Percentiles rank a stretch among this genome's conserved stretches.
Conservation (phyloP, 371 early-diverging fungal species). For the Circinella minor region DNA sequence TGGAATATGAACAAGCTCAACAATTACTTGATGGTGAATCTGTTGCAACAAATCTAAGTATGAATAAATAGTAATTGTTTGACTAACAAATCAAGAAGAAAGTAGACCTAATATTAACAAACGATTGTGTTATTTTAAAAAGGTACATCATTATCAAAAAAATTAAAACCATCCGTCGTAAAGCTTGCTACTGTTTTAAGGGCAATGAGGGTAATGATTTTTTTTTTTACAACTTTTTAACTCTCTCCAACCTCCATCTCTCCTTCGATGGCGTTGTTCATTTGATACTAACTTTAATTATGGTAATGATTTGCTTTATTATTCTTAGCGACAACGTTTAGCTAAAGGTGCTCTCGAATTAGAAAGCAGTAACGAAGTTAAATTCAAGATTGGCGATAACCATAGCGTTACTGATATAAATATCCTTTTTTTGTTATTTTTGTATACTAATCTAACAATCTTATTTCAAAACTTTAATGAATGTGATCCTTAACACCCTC, state of each 20-base stretch:
- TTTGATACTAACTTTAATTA: background rate
- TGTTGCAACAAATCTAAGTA: conserved; percentile 54
- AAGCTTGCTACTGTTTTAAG: conserved; percentile 64
- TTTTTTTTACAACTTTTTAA: too few relatives aligned
- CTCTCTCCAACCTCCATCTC: too few relatives aligned
- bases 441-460: conserved; percentile 29
- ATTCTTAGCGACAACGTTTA: conserved; percentile 55
- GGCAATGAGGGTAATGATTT: conserved; percentile 48
- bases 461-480: background rate
- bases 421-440: conserved; percentile 46
- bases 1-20: conserved; percentile 96
- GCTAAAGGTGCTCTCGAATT: conserved; percentile 73
- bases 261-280: too few relatives aligned
- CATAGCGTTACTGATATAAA: conserved; percentile 68
- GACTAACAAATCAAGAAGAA: too few relatives aligned
- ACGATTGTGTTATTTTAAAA: background rate
- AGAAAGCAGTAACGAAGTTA: conserved; percentile 77
- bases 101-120: too few relatives aligned
- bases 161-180: conserved; percentile 51
- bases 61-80: background rate
- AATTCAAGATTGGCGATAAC: conserved; percentile 69
- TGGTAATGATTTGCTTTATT: background rate
- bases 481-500: conserved; percentile 26
- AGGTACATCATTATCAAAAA: conserved; percentile 50
- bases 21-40: conserved; percentile 72